These are phyloP conservation scores for Pleomassaria siparia DNA, from an alignment of 2,329 filamentous ascomycete genomes.

Conservation along the genomic window DNA sequence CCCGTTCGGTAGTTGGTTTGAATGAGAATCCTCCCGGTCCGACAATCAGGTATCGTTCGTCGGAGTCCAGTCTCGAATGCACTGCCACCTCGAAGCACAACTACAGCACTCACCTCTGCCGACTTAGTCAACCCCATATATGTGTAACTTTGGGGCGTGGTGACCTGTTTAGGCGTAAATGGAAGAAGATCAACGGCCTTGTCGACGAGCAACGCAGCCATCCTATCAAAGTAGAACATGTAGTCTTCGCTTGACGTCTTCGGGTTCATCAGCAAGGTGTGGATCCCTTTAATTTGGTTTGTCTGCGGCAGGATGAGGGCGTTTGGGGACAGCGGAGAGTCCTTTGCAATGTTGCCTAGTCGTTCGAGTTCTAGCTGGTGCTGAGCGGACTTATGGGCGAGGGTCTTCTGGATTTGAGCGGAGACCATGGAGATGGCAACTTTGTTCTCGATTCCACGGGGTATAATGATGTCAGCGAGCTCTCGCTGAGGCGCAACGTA, in stretches of 20 bases:
- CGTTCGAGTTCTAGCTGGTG: constrained; percentile 79
- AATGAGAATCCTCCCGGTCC: constrained; percentile 84
- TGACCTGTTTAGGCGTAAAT: constrained; percentile 65
- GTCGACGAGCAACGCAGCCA: constrained; percentile 83
- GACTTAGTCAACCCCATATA: constrained; percentile 73
- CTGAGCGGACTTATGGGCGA: constrained; percentile 80
- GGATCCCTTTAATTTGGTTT: constrained; percentile 81
- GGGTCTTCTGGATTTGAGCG: constrained; percentile 85
- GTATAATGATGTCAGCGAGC: constrained; percentile 92
- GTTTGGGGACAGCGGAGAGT: constrained; percentile 71
- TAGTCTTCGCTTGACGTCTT: constrained; percentile 83
- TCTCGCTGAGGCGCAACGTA: constrained; percentile 91
- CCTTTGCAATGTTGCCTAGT: constrained; percentile 71
- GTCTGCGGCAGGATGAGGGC: constrained; percentile 75
- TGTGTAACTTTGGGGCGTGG: constrained; percentile 68
- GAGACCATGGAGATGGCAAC: constrained; percentile 96
- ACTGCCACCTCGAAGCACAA: constrained; percentile 85
- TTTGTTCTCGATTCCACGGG: constrained; percentile 88
- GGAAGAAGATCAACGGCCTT: constrained; percentile 57
- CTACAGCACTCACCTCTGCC: constrained; percentile 70
- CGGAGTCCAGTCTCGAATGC: constrained; percentile 86
- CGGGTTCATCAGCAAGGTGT: constrained; percentile 83
- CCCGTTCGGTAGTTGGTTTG: constrained; percentile 72
- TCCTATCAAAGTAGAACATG: constrained; percentile 94
- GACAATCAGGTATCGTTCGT: constrained; percentile 89